Evolutionary conservation across 2,329 filamentous ascomycete species (phyloP).

Genomic region (Boeremia exigua): DNA sequence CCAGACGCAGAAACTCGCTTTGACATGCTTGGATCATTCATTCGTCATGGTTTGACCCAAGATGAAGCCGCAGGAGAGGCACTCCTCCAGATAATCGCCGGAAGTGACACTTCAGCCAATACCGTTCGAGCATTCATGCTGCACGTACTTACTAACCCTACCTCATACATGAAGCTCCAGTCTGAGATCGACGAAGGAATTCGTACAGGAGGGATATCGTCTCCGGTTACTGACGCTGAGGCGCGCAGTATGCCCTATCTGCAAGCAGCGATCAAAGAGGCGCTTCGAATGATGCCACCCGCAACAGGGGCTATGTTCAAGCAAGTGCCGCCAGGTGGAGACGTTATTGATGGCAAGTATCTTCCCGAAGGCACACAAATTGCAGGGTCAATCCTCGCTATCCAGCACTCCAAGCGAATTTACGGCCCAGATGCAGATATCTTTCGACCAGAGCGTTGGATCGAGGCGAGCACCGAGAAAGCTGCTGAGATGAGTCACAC

Average conservation of each 20-base stretch:
- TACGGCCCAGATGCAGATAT: slow-evolving; percentile 69
- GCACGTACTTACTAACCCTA: not conserved
- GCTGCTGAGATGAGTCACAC: slow-evolving; percentile 64
- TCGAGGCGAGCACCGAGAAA: slow-evolving; percentile 33
- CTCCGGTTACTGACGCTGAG: not conserved
- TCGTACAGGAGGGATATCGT: not conserved
- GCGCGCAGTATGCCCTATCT: not conserved
- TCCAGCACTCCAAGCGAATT: slow-evolving; percentile 52
- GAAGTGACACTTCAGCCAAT: not conserved
- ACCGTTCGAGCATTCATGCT: not conserved
- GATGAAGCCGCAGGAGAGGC: not conserved
- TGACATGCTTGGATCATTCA: not conserved
- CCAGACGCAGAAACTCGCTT: not conserved
- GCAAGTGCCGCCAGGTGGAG: not conserved
- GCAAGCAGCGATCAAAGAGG: not conserved
- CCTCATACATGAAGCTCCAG: not conserved
- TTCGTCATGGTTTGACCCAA: not conserved
- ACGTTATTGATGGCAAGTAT: not conserved
- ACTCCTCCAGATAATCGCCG: not conserved
- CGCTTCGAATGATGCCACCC: not conserved
- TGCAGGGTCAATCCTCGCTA: not conserved
- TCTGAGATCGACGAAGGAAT: not conserved
- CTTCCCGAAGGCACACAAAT: slow-evolving; percentile 7
- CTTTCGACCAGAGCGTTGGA: slow-evolving; percentile 37
- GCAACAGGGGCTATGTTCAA: not conserved